Evolutionary conservation across 2,329 filamentous ascomycete genomes (phyloP), one percentile per base, ranked within the genome.

Genomic region (Boeremia exigua): DNA sequence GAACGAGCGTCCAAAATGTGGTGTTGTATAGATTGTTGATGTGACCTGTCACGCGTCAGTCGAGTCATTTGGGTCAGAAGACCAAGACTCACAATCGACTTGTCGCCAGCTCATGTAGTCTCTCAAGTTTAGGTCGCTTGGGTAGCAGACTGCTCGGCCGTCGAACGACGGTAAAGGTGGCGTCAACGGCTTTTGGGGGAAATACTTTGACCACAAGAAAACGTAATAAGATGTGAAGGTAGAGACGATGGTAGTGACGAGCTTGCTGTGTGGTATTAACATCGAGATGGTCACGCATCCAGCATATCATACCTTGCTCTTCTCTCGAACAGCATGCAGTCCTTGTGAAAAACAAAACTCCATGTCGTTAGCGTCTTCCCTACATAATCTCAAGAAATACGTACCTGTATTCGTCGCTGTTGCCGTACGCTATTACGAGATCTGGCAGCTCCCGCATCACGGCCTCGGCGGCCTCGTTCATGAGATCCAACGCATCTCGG

Each of bases 11-110:
- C 95, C 95, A 99, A 75, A 98, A 98, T 0, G 92, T 91, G 0
- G 95, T 99, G 74, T 99, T 99, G 77, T 97, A 99, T 4, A 99
- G 84, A 70, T 99, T 99, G 76, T 99, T 99, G 67, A 99, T 96
- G 73, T 99, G 95, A 63, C 91, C 91, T 94, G 56, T 9, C 1
- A 23, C 43, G 25, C 34, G 38, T 48, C 19, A 61, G 40, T 17
- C 11, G 19, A 14, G 34, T 12, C 7, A 6, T 23, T 23, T 23
- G 3, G 19, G 19, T 23, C 3, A 27, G 6, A 15, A 2, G 3
- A 17, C 11, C 10, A 4, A 37, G 32, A 77, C 88, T 75, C 74
- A 95, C 95, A 98, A 75, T 99, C 95, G 38, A 91, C 95, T 76
- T 99, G 95, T 66, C 95, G 85, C 95, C 95, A 99, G 72, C 90